phyloP scores from a whole-genome alignment of 768 basidiomycete genomes.

The Multifurca ochricompacta region DNA sequence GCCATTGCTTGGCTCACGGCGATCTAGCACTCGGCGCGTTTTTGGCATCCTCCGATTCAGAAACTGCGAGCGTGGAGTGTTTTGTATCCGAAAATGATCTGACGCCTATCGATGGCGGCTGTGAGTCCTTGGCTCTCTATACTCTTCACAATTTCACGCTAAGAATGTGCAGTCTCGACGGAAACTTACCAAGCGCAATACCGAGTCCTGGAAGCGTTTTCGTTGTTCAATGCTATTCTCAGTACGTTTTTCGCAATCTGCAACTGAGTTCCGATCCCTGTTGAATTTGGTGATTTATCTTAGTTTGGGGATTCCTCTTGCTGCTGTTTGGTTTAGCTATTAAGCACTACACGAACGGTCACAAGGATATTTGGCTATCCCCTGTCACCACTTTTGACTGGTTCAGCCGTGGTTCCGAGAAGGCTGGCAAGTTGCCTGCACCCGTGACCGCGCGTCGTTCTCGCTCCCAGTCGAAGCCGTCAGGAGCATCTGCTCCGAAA shows the following conservation, averaged over 20 bases:
- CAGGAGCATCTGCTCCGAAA: conserved; percentile 1
- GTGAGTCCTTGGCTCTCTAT: conserved; percentile 38
- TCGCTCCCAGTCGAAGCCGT: conserved; percentile 11
- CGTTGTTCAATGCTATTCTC: conserved; percentile 67
- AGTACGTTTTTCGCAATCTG: conserved; percentile 35
- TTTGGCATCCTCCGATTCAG: conserved; percentile 65
- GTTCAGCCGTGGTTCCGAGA: conserved; percentile 39
- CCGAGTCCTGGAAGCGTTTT: conserved; percentile 71
- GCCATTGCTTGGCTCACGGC: neutral
- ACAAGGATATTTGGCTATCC: conserved; percentile 53
- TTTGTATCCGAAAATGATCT: conserved; percentile 48
- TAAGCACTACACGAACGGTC: conserved; percentile 36
- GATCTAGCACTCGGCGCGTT: conserved; percentile 65
- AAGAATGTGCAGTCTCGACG: conserved; percentile 52
- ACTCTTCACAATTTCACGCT: neutral
- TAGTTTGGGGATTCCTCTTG: conserved; percentile 42
- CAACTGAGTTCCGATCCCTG: conserved; percentile 2
- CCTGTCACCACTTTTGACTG: conserved; percentile 67
- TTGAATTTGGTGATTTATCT: conserved; percentile 23
- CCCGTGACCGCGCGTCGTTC: conserved; percentile 31
- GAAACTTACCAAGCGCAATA: conserved; percentile 88
- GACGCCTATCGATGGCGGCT: conserved; percentile 52
- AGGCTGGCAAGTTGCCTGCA: conserved; percentile 33
- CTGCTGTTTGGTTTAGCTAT: conserved; percentile 39
- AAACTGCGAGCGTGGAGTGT: conserved; percentile 77